A percentile compares a stretch with the other conserved stretches of the same genome.
Conservation (phyloP, 1,284 basidiomycete species). For the Moniliella sp. region DNA sequence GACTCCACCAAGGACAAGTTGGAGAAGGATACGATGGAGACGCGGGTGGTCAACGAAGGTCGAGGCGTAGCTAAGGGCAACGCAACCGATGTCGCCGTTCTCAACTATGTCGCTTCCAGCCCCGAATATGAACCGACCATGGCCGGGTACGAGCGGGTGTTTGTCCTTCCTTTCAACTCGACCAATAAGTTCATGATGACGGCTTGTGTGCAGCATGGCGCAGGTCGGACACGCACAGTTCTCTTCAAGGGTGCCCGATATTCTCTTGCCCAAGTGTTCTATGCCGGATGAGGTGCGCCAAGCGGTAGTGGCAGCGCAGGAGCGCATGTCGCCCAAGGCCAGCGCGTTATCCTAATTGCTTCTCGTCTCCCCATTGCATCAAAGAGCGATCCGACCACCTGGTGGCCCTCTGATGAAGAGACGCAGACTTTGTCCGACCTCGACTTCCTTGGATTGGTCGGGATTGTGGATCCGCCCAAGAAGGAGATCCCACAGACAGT, state of each 20-base stretch:
- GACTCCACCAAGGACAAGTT: constrained; percentile 43
- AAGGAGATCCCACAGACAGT: constrained; percentile 43
- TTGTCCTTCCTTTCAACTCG: constrained; percentile 41
- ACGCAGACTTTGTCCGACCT: constrained; percentile 32
- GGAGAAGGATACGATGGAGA: constrained; percentile 46
- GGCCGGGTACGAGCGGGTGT: neutral
- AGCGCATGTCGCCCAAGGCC: constrained; percentile 42
- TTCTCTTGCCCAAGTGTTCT: constrained; percentile 5
- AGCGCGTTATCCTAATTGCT: constrained; percentile 45
- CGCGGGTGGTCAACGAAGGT: constrained; percentile 45
- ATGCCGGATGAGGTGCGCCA: constrained; percentile 1
- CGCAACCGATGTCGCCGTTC: neutral
- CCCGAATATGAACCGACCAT: neutral
- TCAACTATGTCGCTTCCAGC: neutral
- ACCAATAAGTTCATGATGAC: constrained; percentile 49
- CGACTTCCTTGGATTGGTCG: constrained; percentile 45
- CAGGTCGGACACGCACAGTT: no score
- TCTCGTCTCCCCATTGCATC: no score
- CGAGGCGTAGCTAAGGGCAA: constrained; percentile 2
- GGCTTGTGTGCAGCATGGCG: no score
- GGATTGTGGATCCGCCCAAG: constrained; percentile 46
- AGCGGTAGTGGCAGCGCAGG: constrained; percentile 5
- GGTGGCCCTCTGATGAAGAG: constrained; percentile 34
- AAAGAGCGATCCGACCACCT: constrained; percentile 21
- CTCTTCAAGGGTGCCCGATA: constrained; percentile 23